Evolutionary conservation across 257 asterid species (phyloP).

Genomic region (Ehretia macrophylla): DNA sequence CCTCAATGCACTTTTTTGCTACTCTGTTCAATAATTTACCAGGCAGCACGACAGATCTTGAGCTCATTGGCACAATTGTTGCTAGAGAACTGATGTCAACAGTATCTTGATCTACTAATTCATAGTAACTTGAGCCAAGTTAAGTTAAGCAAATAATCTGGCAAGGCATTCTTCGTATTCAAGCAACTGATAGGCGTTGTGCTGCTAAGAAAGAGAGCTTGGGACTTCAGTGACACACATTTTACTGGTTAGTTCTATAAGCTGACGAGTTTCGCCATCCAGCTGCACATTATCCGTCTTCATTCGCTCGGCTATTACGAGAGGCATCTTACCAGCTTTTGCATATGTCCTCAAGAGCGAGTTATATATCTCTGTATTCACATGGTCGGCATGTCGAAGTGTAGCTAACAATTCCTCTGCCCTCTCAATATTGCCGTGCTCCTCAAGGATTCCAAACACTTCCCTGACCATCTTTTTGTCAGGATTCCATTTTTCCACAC

Average conservation of each 20-base stretch:
- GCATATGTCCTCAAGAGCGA: constrained; percentile 66
- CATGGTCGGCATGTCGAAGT: constrained; percentile 56
- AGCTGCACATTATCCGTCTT: constrained; percentile 58
- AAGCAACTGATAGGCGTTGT: background rate
- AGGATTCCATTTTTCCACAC: constrained; percentile 76
- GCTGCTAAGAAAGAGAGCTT: constrained; percentile 28
- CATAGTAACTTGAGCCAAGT: no score
- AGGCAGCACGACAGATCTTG: no score
- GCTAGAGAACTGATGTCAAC: no score
- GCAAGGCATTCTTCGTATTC: no score
- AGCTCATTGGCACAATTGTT: no score
- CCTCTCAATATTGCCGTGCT: constrained; percentile 51
- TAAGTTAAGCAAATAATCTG: no score
- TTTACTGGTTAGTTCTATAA: constrained; percentile 53
- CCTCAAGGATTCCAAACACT: constrained; percentile 56
- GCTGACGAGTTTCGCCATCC: constrained; percentile 56
- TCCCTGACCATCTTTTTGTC: constrained; percentile 48
- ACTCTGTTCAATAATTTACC: no score
- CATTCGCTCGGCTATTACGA: constrained; percentile 83
- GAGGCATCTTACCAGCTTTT: constrained; percentile 76
- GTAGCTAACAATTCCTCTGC: constrained; percentile 61
- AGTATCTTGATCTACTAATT: no score
- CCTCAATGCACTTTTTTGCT: no score
- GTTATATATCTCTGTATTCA: constrained; percentile 57
- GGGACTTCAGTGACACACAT: constrained; percentile 71